These are phyloP conservation scores for Komagataella mondaviorum DNA, from an alignment of 805 yeast species.

Conservation along the genomic window DNA sequence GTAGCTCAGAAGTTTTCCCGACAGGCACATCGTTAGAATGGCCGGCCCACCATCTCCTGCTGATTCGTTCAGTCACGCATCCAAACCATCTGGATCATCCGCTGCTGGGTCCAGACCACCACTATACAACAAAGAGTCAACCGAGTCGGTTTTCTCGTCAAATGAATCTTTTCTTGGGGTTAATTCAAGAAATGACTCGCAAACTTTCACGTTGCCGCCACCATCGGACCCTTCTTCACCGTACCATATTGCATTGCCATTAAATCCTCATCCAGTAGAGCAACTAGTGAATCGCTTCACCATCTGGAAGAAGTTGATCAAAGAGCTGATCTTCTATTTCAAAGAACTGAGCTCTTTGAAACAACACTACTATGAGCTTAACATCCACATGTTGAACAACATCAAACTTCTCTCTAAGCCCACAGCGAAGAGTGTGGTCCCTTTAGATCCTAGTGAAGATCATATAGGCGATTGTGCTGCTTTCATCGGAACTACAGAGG, in stretches of 20 bases:
- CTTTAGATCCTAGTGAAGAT: not conserved
- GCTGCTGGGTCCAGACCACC: not conserved
- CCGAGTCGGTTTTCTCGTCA: not conserved
- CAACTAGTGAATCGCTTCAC: conserved; percentile 38
- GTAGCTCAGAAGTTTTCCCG: not conserved
- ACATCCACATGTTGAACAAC: conserved; percentile 37
- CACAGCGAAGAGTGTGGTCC: not conserved
- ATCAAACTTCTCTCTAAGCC: conserved; percentile 22
- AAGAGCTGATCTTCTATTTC: conserved; percentile 37
- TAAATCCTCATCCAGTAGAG: conserved; percentile 28
- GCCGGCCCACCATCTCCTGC: not conserved
- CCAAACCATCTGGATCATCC: not conserved
- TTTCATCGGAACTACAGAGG: conserved; percentile 12
- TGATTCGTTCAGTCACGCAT: not conserved
- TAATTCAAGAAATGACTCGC: not conserved
- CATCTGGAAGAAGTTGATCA: conserved; percentile 43
- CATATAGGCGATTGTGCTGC: not conserved
- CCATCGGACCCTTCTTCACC: conserved; percentile 20
- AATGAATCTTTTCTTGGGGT: not conserved
- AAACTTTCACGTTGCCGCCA: conserved; percentile 6
- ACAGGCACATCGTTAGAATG: not conserved
- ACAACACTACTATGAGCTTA: conserved; percentile 37
- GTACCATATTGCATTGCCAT: conserved; percentile 17
- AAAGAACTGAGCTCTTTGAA: conserved; percentile 36
- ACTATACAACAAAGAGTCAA: not conserved